Conservation (phyloP, 2,329 filamentous ascomycete genomes). For the Elsinoe ampelina region DNA sequence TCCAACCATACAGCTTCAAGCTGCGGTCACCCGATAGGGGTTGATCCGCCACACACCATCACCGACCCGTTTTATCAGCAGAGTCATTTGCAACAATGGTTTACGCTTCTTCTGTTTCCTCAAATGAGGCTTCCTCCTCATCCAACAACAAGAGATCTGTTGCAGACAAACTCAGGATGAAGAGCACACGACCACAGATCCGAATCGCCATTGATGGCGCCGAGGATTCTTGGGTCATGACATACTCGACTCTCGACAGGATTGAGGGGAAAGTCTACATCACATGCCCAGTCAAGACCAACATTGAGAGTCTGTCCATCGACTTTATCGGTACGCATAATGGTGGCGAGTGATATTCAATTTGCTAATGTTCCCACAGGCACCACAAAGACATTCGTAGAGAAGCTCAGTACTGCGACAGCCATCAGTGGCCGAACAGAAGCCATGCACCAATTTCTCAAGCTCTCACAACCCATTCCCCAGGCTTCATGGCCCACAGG, state of each 20-base stretch:
- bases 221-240: conserved; percentile 31
- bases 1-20: conserved; percentile 4
- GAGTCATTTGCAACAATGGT: not conserved
- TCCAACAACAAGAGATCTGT: not conserved
- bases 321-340: conserved; percentile 44
- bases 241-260: conserved; percentile 49
- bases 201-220: conserved; percentile 33
- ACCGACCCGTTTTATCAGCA: not conserved
- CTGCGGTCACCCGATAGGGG: conserved; percentile 4
- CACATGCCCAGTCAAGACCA: conserved; percentile 41
- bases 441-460: conserved; percentile 52
- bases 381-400: conserved; percentile 43
- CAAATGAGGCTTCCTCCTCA: not conserved
- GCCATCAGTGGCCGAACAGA: conserved; percentile 46
- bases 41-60: conserved; percentile 1
- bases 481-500: conserved; percentile 45
- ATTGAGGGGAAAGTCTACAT: conserved; percentile 47
- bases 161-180: conserved; percentile 4
- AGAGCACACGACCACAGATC: conserved; percentile 27
- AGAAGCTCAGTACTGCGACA: conserved; percentile 44
- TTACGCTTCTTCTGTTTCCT: conserved; percentile 12
- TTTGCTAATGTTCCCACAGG: conserved; percentile 29
- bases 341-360: not conserved
- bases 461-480: conserved; percentile 51
- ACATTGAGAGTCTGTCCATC: conserved; percentile 51